phyloP scores from a whole-genome alignment of 352 stramenopile genomes.

The Pythium utonaiense region DNA sequence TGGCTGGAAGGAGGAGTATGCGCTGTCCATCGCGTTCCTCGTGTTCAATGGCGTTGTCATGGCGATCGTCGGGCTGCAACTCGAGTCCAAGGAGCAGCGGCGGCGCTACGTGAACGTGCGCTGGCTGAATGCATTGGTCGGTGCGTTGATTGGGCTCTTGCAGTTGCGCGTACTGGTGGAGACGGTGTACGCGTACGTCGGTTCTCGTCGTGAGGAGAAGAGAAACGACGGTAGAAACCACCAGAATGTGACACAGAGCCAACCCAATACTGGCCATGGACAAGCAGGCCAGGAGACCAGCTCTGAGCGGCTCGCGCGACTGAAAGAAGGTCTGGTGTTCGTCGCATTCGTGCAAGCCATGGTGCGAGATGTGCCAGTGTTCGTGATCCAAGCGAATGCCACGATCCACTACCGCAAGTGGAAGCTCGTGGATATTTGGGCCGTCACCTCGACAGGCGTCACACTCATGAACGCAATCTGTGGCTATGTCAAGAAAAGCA shows the following conservation, averaged over 20 bases:
- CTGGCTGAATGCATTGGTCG: conserved; percentile 34
- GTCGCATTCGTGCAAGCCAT: conserved; percentile 64
- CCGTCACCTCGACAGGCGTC: conserved; percentile 46
- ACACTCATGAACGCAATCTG: conserved; percentile 45
- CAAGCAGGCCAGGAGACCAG: conserved; percentile 1
- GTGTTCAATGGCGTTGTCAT: conserved; percentile 56
- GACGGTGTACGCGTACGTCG: conserved; percentile 37
- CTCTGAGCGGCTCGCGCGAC: conserved; percentile 8
- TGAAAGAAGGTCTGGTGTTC: conserved; percentile 38
- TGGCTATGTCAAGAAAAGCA: conserved; percentile 28
- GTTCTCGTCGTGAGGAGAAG: conserved; percentile 6
- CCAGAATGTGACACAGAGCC: background rate
- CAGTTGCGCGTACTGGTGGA: conserved; percentile 64
- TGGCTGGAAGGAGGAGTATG: conserved; percentile 69
- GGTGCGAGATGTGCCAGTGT: conserved; percentile 67
- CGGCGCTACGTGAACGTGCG: conserved; percentile 34
- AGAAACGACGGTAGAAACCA: conserved; percentile 6
- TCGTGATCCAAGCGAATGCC: conserved; percentile 69
- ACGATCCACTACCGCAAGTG: conserved; percentile 83
- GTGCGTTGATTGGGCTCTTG: conserved; percentile 43
- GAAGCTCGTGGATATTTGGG: conserved; percentile 58
- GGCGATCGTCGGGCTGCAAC: conserved; percentile 49
- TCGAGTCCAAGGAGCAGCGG: conserved; percentile 29
- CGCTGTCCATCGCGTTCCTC: conserved; percentile 67
- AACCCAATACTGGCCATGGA: background rate